Evolutionary conservation across 1,284 basidiomycete species (phyloP).

Genomic region (Vanrija pseudolonga): DNA sequence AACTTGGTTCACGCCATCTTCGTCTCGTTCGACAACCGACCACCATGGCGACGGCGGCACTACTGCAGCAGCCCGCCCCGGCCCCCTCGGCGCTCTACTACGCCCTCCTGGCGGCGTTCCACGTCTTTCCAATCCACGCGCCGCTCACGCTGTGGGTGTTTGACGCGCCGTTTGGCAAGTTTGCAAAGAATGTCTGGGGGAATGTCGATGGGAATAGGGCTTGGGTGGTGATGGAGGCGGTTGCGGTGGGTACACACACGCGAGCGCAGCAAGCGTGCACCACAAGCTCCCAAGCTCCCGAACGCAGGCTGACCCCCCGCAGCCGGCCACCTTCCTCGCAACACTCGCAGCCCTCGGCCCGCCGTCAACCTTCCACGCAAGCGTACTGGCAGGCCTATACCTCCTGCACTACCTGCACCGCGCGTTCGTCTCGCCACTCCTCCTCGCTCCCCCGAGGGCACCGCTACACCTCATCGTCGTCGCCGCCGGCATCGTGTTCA

Average conservation of each 20-base stretch:
- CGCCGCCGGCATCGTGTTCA: constrained; percentile 62
- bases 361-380: background rate
- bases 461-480: constrained; percentile 68
- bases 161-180: constrained; percentile 74
- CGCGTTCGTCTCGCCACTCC: constrained; percentile 67
- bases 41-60: no score
- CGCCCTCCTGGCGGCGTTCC: constrained; percentile 39
- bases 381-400: constrained; percentile 52
- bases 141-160: constrained; percentile 50
- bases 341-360: constrained; percentile 6
- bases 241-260: constrained; percentile 57
- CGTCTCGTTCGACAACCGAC: no score
- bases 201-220: constrained; percentile 56
- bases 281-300: no score
- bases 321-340: constrained; percentile 53
- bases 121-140: constrained; percentile 48
- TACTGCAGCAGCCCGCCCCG: background rate
- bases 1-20: no score
- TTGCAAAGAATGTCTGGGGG: constrained; percentile 54
- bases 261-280: constrained; percentile 7
- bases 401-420: constrained; percentile 79
- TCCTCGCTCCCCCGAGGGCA: constrained; percentile 75
- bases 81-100: constrained; percentile 21
- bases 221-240: constrained; percentile 82
- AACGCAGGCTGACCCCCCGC: constrained; percentile 18